phyloP scores from a whole-genome alignment of 305 asterid genomes.

The Fraxinus latifolia region DNA sequence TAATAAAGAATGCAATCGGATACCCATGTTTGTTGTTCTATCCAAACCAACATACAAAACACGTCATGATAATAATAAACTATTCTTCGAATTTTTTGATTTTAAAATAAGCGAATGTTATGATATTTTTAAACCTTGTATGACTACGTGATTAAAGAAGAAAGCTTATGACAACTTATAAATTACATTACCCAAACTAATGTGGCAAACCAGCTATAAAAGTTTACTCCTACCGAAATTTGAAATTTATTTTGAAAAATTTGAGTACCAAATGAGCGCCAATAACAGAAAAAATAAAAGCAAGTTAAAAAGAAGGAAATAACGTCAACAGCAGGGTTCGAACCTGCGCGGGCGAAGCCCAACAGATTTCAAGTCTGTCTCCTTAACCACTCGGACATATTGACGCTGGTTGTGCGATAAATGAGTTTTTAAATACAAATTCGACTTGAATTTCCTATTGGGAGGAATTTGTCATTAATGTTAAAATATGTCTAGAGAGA shows the following conservation, averaged over 20 bases:
- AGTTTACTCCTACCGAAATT: not conserved
- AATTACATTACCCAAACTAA: not conserved
- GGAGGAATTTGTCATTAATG: not conserved
- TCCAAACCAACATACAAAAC: too few relatives aligned
- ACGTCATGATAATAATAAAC: not conserved
- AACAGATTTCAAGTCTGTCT: conserved; percentile 98
- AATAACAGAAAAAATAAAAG: not conserved
- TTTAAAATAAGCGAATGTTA: too few relatives aligned
- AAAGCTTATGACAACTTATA: not conserved
- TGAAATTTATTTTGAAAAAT: not conserved
- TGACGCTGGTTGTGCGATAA: conserved; percentile 24
- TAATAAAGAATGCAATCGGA: not conserved
- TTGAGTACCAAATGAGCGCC: not conserved
- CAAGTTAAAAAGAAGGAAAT: not conserved
- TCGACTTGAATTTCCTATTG: too few relatives aligned
- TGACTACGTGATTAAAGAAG: too few relatives aligned
- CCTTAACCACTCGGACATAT: conserved; percentile 99
- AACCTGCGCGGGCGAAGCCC: conserved; percentile 78
- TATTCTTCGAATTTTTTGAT: too few relatives aligned
- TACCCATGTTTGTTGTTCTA: too few relatives aligned
- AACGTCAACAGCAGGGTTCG: conserved; percentile 8
- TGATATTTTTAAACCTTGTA: too few relatives aligned
- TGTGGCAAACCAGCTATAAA: not conserved
- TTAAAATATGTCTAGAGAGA: not conserved
- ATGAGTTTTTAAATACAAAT: too few relatives aligned